phyloP scores from a whole-genome alignment of 2,329 filamentous ascomycete genomes.

The Falciphora oryzae region DNA sequence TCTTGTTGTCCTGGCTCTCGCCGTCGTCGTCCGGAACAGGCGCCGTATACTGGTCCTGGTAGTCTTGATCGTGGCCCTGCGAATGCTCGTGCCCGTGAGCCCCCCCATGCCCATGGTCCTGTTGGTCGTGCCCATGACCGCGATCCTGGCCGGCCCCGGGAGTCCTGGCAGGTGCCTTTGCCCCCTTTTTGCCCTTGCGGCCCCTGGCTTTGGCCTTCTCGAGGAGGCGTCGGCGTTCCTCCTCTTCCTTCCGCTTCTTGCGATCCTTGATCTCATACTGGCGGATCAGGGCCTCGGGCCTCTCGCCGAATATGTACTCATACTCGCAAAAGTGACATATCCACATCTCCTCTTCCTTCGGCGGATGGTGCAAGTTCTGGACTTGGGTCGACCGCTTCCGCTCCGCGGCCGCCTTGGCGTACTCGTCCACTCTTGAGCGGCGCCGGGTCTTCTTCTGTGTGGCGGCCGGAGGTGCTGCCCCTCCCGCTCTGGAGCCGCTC shows the following conservation, averaged over 20 bases:
- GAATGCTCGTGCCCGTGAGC: background rate
- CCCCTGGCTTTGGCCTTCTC: slow-evolving; percentile 95
- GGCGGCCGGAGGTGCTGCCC: background rate
- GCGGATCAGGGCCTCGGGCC: slow-evolving; percentile 77
- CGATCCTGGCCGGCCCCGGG: slow-evolving; percentile 22
- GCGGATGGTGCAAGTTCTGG: slow-evolving; percentile 69
- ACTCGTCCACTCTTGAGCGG: slow-evolving; percentile 51
- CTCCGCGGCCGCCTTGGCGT: slow-evolving; percentile 67
- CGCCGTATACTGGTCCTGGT: slow-evolving; percentile 1
- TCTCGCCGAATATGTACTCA: slow-evolving; percentile 86
- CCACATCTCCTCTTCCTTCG: slow-evolving; percentile 70
- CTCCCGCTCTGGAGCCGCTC: background rate
- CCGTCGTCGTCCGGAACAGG: slow-evolving; percentile 3
- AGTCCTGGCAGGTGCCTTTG: slow-evolving; percentile 56
- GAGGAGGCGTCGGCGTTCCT: slow-evolving; percentile 76
- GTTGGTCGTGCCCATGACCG: slow-evolving; percentile 15
- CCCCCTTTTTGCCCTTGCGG: slow-evolving; percentile 79
- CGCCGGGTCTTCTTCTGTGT: slow-evolving; percentile 51
- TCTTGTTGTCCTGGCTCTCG: slow-evolving; percentile 11
- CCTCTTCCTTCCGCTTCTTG: slow-evolving; percentile 73
- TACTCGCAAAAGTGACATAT: slow-evolving; percentile 99
- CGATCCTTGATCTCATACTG: slow-evolving; percentile 94
- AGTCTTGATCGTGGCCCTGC: slow-evolving; percentile 2
- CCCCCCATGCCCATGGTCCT: slow-evolving; percentile 14
- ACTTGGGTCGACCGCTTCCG: slow-evolving; percentile 73